Conservation (phyloP, 148 eudicot species). For the Cornus florida region DNA sequence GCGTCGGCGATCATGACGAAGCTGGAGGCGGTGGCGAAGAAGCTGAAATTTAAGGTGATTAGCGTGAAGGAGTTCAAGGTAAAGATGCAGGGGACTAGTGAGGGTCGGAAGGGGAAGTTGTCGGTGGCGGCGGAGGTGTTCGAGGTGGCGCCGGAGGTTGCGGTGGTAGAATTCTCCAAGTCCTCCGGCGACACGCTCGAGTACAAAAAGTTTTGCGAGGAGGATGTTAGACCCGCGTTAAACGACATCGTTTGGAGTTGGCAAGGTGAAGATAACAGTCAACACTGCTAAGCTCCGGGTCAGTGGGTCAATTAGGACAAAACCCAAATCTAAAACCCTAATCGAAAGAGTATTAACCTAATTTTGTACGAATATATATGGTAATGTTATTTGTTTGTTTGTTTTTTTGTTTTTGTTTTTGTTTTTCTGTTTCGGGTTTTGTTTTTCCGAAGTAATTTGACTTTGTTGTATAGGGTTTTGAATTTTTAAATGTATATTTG, state of each 20-base stretch:
- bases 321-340: too few relatives aligned
- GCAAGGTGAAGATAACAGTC: slow-evolving; percentile 60
- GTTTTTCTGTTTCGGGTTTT: too few relatives aligned
- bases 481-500: too few relatives aligned
- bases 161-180: slow-evolving; percentile 84
- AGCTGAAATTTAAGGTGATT: slow-evolving; percentile 40
- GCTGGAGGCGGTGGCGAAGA: slow-evolving; percentile 48
- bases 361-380: too few relatives aligned
- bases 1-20: slow-evolving; percentile 44
- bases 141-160: slow-evolving; percentile 84
- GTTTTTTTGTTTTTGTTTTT: too few relatives aligned
- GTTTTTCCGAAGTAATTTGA: too few relatives aligned
- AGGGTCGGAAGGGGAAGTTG: slow-evolving; percentile 74
- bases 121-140: slow-evolving; percentile 71
- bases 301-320: too few relatives aligned
- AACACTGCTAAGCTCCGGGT: background rate
- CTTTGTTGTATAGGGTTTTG: too few relatives aligned
- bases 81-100: slow-evolving; percentile 52
- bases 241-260: slow-evolving; percentile 92
- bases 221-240: slow-evolving; percentile 70
- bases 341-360: too few relatives aligned
- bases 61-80: slow-evolving; percentile 47
- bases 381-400: too few relatives aligned
- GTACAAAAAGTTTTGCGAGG: slow-evolving; percentile 75
- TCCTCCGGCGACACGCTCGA: slow-evolving; percentile 81